Evolutionary conservation across 2,329 filamentous ascomycete species (phyloP), one percentile per base, ranked within the genome.

Genomic region (Monosporascus sp.): DNA sequence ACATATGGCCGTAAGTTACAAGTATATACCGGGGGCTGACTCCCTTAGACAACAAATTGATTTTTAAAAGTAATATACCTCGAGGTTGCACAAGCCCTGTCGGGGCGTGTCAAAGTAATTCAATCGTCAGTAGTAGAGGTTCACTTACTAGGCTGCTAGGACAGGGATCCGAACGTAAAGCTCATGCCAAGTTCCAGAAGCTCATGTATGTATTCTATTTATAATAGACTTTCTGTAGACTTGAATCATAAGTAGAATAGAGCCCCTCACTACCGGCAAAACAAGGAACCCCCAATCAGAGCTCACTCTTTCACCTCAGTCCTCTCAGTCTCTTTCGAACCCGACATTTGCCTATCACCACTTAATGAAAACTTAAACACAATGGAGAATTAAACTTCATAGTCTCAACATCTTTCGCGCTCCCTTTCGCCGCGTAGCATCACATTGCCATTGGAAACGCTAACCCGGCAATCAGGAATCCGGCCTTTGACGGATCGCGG

Each of bases 281-380:
- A 46, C 43, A 46, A 46, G 43, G 24, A 46, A 46, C 43, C 43
- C 43, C 43, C 43, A 46, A 46, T 46, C 43, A 46, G 43, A 31
- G 24, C 22, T 28, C 43, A 28, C 24, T n/a, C 8, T 18, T 46
- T 31, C n/a, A 6, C 14, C 43, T 22, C 43, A 31, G 22, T 18
- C 20, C 38, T 41, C 17, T 8, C 38, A 20, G 38, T 41, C 38
- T 41, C 38, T 41, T 41, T 41, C 38, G 17, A 11, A 8, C 18
- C 38, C 17, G 17, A 41, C 38, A 20, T 41, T 41, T n/a, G 17
- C 38, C 17, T n/a, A 31, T 28, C 24, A 24, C 43, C 43, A 18
- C 17, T 46, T 28, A 9, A 31, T 18, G 43, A 46, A 22, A 31
- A 31, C 24, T 3, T 28, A 17, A 5, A 31, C 22, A 7, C 20